Conservation (phyloP, 2,329 filamentous ascomycete genomes). For the Neofusicoccum kwambonambiense region DNA sequence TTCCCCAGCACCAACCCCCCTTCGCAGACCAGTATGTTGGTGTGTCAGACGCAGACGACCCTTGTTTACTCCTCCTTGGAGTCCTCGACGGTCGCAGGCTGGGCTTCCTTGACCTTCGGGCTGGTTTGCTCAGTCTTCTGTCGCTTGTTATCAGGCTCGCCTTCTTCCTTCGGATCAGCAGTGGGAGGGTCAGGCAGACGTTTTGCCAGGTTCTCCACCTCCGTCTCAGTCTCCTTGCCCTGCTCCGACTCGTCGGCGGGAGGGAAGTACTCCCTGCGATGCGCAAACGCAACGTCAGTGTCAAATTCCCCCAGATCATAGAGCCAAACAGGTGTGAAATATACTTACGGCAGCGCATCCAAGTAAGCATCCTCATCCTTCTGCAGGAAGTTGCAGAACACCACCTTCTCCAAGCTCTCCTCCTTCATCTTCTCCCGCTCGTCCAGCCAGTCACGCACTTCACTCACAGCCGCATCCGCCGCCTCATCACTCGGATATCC, state of each 20-base stretch:
- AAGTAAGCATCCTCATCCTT: constrained; percentile 78
- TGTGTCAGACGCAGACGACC: too few species aligned
- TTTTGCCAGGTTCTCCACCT: constrained; percentile 35
- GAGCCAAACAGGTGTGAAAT: neutral
- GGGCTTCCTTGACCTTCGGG: constrained; percentile 35
- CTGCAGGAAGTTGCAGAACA: constrained; percentile 80
- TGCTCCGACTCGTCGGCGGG: constrained; percentile 23
- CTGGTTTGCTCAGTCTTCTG: constrained; percentile 38
- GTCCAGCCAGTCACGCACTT: constrained; percentile 57
- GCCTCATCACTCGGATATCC: constrained; percentile 77
- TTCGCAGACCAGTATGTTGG: too few species aligned
- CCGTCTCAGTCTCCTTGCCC: constrained; percentile 31
- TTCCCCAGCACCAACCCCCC: too few species aligned
- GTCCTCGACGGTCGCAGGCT: constrained; percentile 19
- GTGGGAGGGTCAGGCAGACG: constrained; percentile 51
- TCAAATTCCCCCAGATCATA: neutral
- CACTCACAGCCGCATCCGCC: constrained; percentile 66
- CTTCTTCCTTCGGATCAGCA: constrained; percentile 44
- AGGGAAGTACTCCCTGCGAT: constrained; percentile 36
- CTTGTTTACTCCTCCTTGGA: constrained; percentile 7
- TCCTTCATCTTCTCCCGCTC: constrained; percentile 30
- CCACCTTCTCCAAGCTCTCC: constrained; percentile 60
- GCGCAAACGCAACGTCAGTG: neutral
- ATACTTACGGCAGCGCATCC: constrained; percentile 67
- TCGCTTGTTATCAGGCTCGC: constrained; percentile 48